Conservation (phyloP, 768 basidiomycete species). For the Kwoniella dejecticola region DNA sequence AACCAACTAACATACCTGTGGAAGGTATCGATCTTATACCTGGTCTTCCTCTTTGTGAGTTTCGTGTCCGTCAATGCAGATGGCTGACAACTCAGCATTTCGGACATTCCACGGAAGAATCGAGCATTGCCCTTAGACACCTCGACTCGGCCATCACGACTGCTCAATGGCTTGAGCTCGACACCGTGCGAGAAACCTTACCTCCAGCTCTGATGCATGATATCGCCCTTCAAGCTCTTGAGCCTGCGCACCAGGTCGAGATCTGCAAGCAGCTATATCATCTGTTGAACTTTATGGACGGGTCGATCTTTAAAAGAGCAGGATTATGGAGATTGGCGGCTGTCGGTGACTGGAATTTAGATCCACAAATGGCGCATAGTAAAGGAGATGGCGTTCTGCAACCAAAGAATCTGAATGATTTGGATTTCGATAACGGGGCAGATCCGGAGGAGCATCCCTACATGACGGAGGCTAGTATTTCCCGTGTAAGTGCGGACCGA, state of each 20-base stretch:
- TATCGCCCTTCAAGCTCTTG: neutral
- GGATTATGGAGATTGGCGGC: constrained; percentile 18
- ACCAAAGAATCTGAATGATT: too few species aligned
- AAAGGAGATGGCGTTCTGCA: too few species aligned
- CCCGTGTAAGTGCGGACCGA: constrained; percentile 11
- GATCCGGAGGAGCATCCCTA: neutral
- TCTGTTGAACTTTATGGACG: constrained; percentile 23
- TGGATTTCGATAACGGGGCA: neutral
- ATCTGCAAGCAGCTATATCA: constrained; percentile 22
- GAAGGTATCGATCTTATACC: constrained; percentile 19
- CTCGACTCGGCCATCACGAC: constrained; percentile 23
- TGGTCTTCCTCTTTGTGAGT: constrained; percentile 30
- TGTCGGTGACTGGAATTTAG: neutral
- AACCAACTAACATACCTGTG: neutral
- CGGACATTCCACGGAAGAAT: constrained; percentile 14
- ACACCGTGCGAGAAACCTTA: neutral
- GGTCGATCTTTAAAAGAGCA: constrained; percentile 15
- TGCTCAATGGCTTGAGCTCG: constrained; percentile 18
- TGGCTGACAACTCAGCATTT: constrained; percentile 19
- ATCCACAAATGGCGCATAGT: too few species aligned
- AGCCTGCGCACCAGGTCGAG: neutral
- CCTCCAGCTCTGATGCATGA: neutral
- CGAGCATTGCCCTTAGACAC: constrained; percentile 22
- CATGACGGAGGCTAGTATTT: constrained; percentile 14
- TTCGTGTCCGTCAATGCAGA: neutral